Conservation (phyloP, 208 protist species). For the Trypanosoma avium region DNA sequence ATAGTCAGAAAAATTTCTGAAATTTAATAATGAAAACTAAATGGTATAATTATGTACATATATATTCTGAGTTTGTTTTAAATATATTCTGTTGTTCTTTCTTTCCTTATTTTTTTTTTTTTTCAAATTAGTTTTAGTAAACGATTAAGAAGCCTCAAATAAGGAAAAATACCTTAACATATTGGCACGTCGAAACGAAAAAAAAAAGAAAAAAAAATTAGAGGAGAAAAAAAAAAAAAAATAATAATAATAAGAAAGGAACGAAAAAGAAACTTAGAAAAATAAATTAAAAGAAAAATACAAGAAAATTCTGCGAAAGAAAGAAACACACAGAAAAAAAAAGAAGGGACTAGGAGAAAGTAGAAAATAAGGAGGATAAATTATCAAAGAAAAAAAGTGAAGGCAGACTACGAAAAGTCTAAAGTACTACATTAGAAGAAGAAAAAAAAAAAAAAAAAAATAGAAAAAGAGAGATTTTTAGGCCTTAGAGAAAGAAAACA, state of each 20-base stretch:
- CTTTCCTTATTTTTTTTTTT: no score
- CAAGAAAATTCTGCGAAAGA: conserved; percentile 11
- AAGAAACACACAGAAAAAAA: conserved; percentile 10
- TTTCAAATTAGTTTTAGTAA: no score
- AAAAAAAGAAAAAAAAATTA: not conserved
- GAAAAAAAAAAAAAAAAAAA: conserved; percentile 3
- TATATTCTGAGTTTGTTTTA: no score
- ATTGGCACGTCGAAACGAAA: no score
- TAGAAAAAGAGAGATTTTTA: no score
- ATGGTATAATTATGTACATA: no score
- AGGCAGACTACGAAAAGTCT: not conserved
- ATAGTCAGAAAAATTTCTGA: no score
- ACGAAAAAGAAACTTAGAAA: not conserved
- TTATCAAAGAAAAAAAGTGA: not conserved
- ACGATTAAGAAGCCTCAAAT: no score
- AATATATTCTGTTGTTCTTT: no score
- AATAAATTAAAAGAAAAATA: conserved; percentile 7
- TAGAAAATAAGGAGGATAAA: not conserved
- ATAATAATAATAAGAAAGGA: not conserved
- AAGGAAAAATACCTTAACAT: no score
- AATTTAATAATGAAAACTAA: no score
- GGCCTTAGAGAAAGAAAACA: no score
- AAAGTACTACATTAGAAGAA: conserved; percentile 7
- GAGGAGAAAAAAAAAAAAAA: not conserved
- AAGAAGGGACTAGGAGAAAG: not conserved